phyloP scores from a whole-genome alignment of 2,329 filamentous ascomycete genomes.

The Pseudocercospora pini-densiflorae region DNA sequence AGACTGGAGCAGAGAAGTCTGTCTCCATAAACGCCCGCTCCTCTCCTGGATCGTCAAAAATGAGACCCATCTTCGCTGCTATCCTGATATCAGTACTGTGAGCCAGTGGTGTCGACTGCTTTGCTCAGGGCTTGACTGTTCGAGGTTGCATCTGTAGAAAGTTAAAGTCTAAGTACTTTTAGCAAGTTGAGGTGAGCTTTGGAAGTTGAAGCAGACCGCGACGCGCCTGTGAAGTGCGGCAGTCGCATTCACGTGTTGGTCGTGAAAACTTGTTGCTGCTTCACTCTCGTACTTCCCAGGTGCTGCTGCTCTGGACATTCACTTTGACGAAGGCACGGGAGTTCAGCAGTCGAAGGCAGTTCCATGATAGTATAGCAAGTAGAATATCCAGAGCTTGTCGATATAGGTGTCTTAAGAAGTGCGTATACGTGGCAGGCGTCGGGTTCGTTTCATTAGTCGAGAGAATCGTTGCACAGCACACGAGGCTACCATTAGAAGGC shows the following conservation, averaged over 20 bases:
- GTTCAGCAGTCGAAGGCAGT: too few relatives aligned
- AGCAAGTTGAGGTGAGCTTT: neutral
- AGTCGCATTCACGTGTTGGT: neutral
- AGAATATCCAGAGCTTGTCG: neutral
- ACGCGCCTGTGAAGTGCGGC: neutral
- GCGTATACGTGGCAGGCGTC: neutral
- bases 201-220: neutral
- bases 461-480: neutral
- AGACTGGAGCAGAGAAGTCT: neutral
- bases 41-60: neutral
- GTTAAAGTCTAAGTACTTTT: neutral
- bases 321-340: neutral
- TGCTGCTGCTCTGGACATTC: neutral
- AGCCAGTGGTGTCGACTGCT: neutral
- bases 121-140: neutral
- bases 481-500: neutral
- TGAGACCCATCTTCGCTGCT: neutral
- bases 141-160: neutral
- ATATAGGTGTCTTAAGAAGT: neutral
- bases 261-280: neutral
- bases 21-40: neutral
- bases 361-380: neutral
- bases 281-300: neutral
- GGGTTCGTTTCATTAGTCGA: neutral
- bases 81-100: neutral